phyloP scores from a whole-genome alignment of 129 eudicot genomes.

The Lactuca saligna region DNA sequence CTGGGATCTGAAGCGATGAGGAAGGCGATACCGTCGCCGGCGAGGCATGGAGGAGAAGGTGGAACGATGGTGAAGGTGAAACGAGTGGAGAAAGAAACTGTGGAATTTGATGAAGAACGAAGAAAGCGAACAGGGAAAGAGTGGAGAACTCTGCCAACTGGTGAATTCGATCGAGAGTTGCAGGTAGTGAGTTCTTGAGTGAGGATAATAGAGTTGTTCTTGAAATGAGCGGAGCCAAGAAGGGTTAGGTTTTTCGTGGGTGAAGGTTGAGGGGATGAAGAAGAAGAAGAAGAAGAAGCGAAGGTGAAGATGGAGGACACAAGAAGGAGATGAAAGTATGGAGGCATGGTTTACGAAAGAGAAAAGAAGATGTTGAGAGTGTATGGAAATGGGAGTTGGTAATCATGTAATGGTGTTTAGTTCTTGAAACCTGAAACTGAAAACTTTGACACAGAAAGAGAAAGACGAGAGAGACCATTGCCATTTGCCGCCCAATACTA shows the following conservation, averaged over 20 bases:
- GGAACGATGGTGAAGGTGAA: conserved; percentile 48
- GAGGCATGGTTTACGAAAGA: conserved; percentile 18
- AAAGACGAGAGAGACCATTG: not conserved
- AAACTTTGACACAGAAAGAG: not conserved
- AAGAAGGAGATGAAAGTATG: conserved; percentile 23
- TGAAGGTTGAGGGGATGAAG: conserved; percentile 24
- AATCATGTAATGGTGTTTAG: not conserved
- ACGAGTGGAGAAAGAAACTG: conserved; percentile 49
- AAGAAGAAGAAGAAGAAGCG: conserved; percentile 18
- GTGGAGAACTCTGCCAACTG: conserved; percentile 51
- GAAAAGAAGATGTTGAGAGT: not conserved
- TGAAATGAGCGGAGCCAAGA: conserved; percentile 47
- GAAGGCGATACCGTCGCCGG: conserved; percentile 63
- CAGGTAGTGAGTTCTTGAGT: conserved; percentile 36
- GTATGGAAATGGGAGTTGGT: not conserved
- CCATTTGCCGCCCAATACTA: not conserved
- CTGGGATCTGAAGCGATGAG: conserved; percentile 43
- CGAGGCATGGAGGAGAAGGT: conserved; percentile 38
- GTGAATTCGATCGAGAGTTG: conserved; percentile 22
- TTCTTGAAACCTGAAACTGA: not conserved
- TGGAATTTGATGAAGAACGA: conserved; percentile 26
- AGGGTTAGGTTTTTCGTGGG: conserved; percentile 45
- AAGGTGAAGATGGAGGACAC: conserved; percentile 14
- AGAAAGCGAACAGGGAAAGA: conserved; percentile 50
- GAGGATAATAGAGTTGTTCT: conserved; percentile 40